Base-by-base conservation (phyloP, 805 yeast species). In the Ogataea corticis region DNA sequence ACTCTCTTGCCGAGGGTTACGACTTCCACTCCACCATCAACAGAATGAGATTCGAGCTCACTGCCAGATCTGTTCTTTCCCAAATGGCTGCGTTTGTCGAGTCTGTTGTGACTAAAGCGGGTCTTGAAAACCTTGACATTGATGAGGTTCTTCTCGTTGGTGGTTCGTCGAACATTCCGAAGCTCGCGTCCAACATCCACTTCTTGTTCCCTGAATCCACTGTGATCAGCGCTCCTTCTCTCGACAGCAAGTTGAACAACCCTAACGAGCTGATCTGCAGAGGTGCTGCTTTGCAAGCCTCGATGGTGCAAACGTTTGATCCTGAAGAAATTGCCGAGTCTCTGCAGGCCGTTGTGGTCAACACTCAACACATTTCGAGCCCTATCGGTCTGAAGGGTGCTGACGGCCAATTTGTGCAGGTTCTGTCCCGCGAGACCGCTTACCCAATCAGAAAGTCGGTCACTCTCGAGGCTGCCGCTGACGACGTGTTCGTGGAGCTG, bases 221-320 rank as follows among this genome's bases (percentile, higher is more conserved):
- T 44, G 77, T 72, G 42, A 77, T 91, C 44, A 73, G 82, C 50
- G 83, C 97, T 19, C 96, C 98, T 54, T 71, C 85, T 29, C 62
- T 76, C 50, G 92, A 87, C 66, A 57, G 86, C 50, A 89, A 88
- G 70, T 87, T 94, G 46, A 65, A 83, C 50, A 80, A 87, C 70
- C 97, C 99, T 49, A 83, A 87, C 62, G 98, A 94, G 73, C 76
- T 90, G 61, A 75, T 85, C 54, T 83, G 96, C 54, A 84, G 95
- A 63, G 99, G 99, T 71, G 95, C 97, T 48, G 97, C 98, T 52
- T 78, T 92, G 65, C 98, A 94, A 77, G 99, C 97, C 41, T 82
- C 96, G 31, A 75, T 92, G 59, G 73, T 85, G 52, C 92, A 85
- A 60, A 73, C 81, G 47, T 95, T 88, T 59, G 94, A 85, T 61